These are phyloP conservation scores for Raffaelea ambrosiae DNA, from an alignment of 2,329 filamentous ascomycete species.

Conservation along the genomic window DNA sequence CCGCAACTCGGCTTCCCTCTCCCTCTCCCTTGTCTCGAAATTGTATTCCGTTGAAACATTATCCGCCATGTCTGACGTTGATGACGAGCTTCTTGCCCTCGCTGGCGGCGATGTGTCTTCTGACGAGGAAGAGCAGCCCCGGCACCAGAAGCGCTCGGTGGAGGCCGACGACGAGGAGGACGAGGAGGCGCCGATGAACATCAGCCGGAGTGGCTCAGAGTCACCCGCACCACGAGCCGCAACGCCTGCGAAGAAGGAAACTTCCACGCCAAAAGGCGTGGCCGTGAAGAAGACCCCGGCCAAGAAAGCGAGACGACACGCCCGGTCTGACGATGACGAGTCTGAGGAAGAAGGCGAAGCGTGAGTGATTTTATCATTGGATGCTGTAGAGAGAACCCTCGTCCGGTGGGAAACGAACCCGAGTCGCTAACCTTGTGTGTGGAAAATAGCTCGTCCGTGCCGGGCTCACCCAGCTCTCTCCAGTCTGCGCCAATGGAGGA, in stretches of 20 bases:
- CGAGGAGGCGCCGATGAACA: constrained; percentile 42
- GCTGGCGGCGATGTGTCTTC: constrained; percentile 67
- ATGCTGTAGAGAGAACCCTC: not conserved
- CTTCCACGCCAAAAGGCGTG: constrained; percentile 26
- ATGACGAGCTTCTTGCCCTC: constrained; percentile 88
- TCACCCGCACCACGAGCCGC: constrained; percentile 44
- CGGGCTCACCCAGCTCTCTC: constrained; percentile 63
- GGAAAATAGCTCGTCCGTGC: constrained; percentile 54
- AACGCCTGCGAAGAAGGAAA: constrained; percentile 24
- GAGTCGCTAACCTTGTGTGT: not conserved
- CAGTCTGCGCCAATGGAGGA: constrained; percentile 86
- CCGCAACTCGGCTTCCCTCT: too few relatives aligned
- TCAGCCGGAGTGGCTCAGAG: constrained; percentile 37
- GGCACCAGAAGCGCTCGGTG: constrained; percentile 38
- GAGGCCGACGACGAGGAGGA: constrained; percentile 54
- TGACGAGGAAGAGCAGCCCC: constrained; percentile 44
- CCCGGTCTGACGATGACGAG: constrained; percentile 38
- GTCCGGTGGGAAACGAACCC: not conserved
- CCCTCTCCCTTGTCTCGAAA: too few relatives aligned
- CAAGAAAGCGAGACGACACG: constrained; percentile 43
- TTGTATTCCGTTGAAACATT: not conserved
- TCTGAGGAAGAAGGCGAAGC: constrained; percentile 73
- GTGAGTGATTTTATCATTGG: constrained; percentile 45
- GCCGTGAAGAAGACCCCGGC: constrained; percentile 24
- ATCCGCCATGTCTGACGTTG: constrained; percentile 70